Base-by-base conservation (phyloP, 805 yeast genomes). In the Yarrowia sp. region DNA sequence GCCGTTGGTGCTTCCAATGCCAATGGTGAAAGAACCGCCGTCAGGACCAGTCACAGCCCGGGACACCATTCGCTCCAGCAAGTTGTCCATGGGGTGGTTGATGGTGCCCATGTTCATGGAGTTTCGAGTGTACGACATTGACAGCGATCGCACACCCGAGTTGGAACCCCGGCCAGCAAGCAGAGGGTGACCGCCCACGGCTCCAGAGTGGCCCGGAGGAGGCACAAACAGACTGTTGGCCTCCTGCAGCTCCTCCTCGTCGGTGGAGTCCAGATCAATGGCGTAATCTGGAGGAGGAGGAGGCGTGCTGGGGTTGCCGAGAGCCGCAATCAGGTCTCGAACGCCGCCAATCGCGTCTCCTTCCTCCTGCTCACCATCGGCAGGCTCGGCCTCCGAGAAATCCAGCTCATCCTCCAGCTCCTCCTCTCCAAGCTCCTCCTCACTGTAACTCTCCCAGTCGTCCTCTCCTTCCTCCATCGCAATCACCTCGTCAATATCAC, bases 391-490 rank as follows among this genome's bases (percentile, higher is more conserved):
- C 42, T 65, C 68, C 12, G 59, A 65, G 36, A 53, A 36, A 12
- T 65, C 68, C 52, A 63, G 22, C 48, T 63, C 67, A 11, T 41
- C 67, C 38, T 63, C 55, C 12, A 40, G 14, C 35, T 59, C 70
- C 40, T 38, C 69, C 49, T 48, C 43, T 9, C 53, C 63, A 8
- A 50, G 45, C 26, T 58, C 69, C 35, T 32, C 43, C 45, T 43
- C 64, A 3, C 43, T 36, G 46, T 59, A 40, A 7, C 56, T 41
- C 40, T 70, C 68, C 41, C 52, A 70, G 40, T 46, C 56, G 32
- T 69, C 53, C 38, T 68, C 70, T 2, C 67, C 61, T 32, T 48
- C 67, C 61, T 63, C 67, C 56, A 52, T 40, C 35, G 65, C 67
- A 35, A 45, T 56, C 36, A 43, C 68, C 50, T 55, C 55, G 15